Conservation (phyloP, 176 grass and related monocot genomes). For the Coix lacrymajobi region DNA sequence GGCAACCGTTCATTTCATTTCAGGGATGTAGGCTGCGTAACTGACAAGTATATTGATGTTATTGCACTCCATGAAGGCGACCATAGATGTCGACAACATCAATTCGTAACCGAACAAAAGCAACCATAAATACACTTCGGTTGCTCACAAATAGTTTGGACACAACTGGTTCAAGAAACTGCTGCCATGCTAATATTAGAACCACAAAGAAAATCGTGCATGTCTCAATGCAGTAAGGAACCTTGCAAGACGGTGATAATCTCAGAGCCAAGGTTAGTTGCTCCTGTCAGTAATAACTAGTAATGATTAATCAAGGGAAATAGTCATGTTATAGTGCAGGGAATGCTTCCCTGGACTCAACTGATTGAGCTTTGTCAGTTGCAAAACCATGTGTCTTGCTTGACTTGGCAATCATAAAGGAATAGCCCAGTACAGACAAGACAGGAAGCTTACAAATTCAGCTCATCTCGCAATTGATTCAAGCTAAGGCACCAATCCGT, state of each 20-base stretch:
- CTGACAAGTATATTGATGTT: not conserved
- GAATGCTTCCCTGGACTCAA: not conserved
- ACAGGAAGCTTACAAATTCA: not conserved
- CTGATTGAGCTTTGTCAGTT: not conserved
- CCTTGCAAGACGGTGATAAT: not conserved
- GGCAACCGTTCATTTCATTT: conserved; percentile 14
- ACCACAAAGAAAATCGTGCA: not conserved
- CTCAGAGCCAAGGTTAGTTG: not conserved
- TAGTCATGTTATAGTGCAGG: not conserved
- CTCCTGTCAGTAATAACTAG: not conserved
- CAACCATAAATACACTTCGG: not conserved
- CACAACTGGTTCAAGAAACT: not conserved
- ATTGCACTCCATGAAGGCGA: conserved; percentile 2
- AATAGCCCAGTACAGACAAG: not conserved
- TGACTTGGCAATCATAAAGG: not conserved
- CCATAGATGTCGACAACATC: conserved; percentile 10
- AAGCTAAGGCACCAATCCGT: not conserved
- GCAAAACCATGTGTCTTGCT: not conserved
- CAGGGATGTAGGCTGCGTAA: not conserved
- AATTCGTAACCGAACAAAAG: not conserved
- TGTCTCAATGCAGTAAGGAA: not conserved
- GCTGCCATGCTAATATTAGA: not conserved
- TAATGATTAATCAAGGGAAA: not conserved
- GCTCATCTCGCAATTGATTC: not conserved
- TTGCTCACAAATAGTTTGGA: not conserved